phyloP scores from a whole-genome alignment of 306 rosid genomes.

The Vigna radiata region DNA sequence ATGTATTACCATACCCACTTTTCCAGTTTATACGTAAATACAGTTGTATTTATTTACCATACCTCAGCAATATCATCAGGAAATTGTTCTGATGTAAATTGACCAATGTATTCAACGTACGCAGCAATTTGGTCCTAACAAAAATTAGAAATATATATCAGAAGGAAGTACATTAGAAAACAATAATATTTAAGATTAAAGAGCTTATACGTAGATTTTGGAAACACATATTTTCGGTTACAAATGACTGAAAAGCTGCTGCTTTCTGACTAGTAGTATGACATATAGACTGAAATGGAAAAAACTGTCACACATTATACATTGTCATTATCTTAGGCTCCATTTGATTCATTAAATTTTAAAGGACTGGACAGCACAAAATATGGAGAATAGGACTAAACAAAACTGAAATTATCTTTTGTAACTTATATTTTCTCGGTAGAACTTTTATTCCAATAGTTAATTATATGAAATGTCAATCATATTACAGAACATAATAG shows the following conservation, averaged over 20 bases:
- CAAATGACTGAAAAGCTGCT: neutral
- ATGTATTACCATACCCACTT: slow-evolving; percentile 3
- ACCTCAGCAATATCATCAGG: slow-evolving; percentile 88
- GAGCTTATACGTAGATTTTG: neutral
- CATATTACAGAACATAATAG: no score
- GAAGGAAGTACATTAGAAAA: slow-evolving; percentile 14
- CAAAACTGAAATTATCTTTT: no score
- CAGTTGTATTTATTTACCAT: slow-evolving; percentile 23
- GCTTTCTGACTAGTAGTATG: neutral
- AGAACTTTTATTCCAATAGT: no score
- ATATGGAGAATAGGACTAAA: no score
- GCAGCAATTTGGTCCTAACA: slow-evolving; percentile 79
- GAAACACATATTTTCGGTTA: slow-evolving; percentile 11
- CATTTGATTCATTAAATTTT: no score
- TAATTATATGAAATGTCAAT: no score
- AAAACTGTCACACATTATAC: neutral
- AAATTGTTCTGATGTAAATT: slow-evolving; percentile 83
- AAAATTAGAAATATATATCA: slow-evolving; percentile 28
- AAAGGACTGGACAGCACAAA: no score
- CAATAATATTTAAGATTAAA: neutral
- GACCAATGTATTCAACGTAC: slow-evolving; percentile 80
- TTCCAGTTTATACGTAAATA: slow-evolving; percentile 21
- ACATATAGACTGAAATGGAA: neutral
- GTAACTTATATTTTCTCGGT: no score
- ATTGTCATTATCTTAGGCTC: neutral